Percentiles rank a stretch among this genome's conserved stretches.
Conservation (phyloP, 169 alveolate species). For the Plasmodium chabaudi region DNA sequence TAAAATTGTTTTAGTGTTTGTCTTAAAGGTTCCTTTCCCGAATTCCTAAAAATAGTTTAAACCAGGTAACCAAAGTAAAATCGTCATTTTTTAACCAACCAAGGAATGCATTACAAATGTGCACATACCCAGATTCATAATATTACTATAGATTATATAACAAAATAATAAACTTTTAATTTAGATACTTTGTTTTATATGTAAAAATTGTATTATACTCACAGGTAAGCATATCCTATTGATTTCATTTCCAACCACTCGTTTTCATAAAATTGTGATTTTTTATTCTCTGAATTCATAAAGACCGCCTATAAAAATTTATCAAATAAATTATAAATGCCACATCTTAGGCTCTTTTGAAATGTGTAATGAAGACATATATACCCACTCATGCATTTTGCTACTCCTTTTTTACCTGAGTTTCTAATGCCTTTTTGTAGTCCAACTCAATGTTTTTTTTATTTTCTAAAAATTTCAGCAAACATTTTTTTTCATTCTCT, state of each 20-base stretch:
- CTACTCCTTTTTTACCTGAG: constrained; percentile 30
- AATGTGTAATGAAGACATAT: neutral
- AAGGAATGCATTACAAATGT: neutral
- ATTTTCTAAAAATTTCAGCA: constrained; percentile 40
- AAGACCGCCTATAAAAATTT: constrained; percentile 32
- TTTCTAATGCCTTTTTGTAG: constrained; percentile 37
- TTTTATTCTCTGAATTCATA: constrained; percentile 48
- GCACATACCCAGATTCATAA: neutral
- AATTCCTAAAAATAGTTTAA: constrained; percentile 39
- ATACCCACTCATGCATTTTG: too few relatives aligned
- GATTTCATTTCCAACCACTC: constrained; percentile 75
- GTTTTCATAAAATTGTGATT: constrained; percentile 50
- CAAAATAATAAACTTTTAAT: neutral
- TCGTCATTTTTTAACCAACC: neutral
- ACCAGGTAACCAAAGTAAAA: neutral
- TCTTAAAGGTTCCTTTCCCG: constrained; percentile 48
- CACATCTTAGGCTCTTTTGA: neutral
- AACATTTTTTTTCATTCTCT: constrained; percentile 61
- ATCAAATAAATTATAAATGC: neutral
- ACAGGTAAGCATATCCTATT: constrained; percentile 41
- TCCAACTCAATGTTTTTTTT: constrained; percentile 62
- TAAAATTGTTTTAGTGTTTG: constrained; percentile 46
- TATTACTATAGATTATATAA: neutral
- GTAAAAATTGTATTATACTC: neutral
- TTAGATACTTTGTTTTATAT: neutral